Conservation (phyloP, 441 rosid genomes). For the Gossypium armourianum region DNA sequence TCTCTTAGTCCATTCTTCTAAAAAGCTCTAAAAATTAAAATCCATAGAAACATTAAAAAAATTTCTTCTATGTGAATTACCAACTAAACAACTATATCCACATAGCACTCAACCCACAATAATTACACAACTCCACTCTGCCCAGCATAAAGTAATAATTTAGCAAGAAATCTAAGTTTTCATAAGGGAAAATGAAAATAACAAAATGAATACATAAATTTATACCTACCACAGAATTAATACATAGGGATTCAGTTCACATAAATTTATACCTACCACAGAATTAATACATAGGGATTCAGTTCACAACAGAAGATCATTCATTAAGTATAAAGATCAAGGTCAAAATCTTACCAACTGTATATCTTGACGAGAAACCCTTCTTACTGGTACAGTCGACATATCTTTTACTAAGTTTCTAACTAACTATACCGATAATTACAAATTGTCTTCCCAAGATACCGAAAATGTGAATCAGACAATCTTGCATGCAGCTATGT, state of each 20-base stretch:
- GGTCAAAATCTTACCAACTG: conserved; percentile 43
- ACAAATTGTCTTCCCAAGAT: neutral
- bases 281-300: neutral
- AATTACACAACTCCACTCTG: neutral
- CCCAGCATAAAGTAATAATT: neutral
- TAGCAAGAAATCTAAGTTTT: neutral
- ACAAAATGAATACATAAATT: neutral
- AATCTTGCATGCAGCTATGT: neutral
- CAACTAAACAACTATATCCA: neutral
- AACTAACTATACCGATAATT: neutral
- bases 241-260: too few species aligned
- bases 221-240: neutral
- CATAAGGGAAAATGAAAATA: neutral
- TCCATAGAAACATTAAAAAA: too few species aligned
- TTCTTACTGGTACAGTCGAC: conserved; percentile 61
- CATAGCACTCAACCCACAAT: neutral
- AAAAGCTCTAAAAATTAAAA: neutral
- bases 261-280: neutral
- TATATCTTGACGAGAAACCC: conserved; percentile 73
- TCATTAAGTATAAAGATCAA: conserved; percentile 6
- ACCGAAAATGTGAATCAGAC: neutral
- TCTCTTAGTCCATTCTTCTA: neutral
- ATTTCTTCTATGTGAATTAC: too few species aligned
- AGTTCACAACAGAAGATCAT: neutral
- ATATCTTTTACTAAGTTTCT: conserved; percentile 22